Percentiles rank a stretch among this genome's conserved stretches.
Evolutionary conservation across 345 rosid species (phyloP).

Genomic region (Carallia pectinifolia): DNA sequence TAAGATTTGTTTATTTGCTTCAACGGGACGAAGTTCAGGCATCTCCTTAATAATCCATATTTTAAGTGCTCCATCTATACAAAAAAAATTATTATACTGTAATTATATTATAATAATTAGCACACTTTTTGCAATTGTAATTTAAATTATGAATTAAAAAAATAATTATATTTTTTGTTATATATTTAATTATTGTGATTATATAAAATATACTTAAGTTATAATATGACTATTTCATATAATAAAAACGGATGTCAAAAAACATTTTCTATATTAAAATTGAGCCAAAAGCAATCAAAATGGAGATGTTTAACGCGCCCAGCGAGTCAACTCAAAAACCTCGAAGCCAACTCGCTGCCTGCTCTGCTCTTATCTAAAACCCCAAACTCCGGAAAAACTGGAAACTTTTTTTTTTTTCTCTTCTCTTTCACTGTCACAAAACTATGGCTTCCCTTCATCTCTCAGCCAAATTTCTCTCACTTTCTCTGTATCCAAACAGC

Average conservation of each 20-base stretch:
- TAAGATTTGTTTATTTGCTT: no score
- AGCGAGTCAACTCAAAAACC: constrained; percentile 37
- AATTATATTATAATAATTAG: no score
- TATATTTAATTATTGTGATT: no score
- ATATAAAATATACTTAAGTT: no score
- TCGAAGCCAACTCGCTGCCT: background rate
- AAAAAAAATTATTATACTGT: background rate
- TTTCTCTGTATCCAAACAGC: constrained; percentile 23
- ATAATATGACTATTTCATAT: no score
- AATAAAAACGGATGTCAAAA: no score
- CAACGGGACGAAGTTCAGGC: no score
- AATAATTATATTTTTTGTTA: no score
- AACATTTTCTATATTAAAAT: background rate
- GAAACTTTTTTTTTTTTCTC: no score
- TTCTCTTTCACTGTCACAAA: background rate
- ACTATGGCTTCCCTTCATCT: constrained; percentile 36
- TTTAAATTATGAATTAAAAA: no score
- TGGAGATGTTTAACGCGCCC: background rate
- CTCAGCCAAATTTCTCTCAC: constrained; percentile 15
- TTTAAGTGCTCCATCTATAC: background rate
- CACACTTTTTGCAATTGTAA: no score
- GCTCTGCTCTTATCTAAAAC: constrained; percentile 30
- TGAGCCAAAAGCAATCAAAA: no score
- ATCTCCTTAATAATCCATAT: background rate
- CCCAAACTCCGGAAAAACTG: background rate